Conservation (phyloP, 495 filamentous ascomycete genomes). For the Aspergillus baeticus region DNA sequence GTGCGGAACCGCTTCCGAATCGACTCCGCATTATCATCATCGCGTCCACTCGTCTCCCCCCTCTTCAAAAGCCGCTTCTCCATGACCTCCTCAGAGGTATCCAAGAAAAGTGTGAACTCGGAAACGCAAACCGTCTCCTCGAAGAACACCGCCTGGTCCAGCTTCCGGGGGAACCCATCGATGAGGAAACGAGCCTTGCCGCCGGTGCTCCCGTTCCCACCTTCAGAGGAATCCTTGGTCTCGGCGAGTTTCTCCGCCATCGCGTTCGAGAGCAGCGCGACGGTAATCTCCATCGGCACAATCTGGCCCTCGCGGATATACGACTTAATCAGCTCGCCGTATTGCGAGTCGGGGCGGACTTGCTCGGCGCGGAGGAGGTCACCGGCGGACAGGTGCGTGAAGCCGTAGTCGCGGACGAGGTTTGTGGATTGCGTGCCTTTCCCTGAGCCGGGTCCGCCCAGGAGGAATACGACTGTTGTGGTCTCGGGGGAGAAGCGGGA, state of each 20-base stretch:
- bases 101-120: constrained; percentile 83
- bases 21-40: constrained; percentile 91
- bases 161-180: constrained; percentile 93
- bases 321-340: constrained; percentile 82
- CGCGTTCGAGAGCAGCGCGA: constrained; percentile 86
- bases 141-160: constrained; percentile 93
- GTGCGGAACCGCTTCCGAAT: constrained; percentile 94
- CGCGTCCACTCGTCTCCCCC: constrained; percentile 85
- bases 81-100: constrained; percentile 88
- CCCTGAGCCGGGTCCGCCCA: constrained; percentile 55
- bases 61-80: constrained; percentile 76
- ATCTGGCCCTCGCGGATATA: constrained; percentile 93
- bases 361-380: constrained; percentile 95
- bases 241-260: constrained; percentile 64
- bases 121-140: constrained; percentile 84
- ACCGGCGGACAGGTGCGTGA: constrained; percentile 89
- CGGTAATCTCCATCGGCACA: constrained; percentile 98
- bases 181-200: constrained; percentile 70
- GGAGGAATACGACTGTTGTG: constrained; percentile 77
- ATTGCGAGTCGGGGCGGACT: constrained; percentile 76
- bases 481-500: constrained; percentile 70
- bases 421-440: constrained; percentile 79
- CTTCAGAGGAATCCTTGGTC: not conserved
- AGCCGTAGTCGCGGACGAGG: constrained; percentile 85
- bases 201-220: constrained; percentile 17